Percentiles rank a stretch among this genome's conserved stretches.
phyloP scores from a whole-genome alignment of 148 eudicot genomes.

The Mesembryanthemum crystallinum region DNA sequence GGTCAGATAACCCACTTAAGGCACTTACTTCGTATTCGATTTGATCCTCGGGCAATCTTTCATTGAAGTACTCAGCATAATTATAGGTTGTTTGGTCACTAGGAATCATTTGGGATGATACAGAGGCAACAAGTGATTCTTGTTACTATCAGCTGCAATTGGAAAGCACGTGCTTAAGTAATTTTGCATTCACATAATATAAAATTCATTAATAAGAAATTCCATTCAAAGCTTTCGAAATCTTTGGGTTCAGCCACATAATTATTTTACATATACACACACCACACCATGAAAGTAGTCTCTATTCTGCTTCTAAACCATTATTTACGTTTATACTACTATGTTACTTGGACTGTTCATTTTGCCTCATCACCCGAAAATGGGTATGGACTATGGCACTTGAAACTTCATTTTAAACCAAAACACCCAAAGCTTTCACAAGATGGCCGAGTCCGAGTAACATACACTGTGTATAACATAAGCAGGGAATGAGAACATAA shows the following conservation, averaged over 20 bases:
- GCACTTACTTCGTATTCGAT: not conserved
- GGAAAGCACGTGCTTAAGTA: not conserved
- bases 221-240: not conserved
- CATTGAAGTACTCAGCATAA: not conserved
- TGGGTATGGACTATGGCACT: too few species aligned
- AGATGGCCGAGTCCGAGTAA: too few species aligned
- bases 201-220: not conserved
- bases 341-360: too few species aligned
- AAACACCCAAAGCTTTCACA: too few species aligned
- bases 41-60: not conserved
- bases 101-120: not conserved
- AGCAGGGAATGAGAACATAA: too few species aligned
- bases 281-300: not conserved
- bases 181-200: not conserved
- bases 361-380: too few species aligned
- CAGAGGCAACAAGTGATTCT: not conserved
- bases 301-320: too few species aligned
- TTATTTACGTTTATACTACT: too few species aligned
- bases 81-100: slow-evolving; percentile 1
- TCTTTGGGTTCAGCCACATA: not conserved
- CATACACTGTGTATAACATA: too few species aligned
- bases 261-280: not conserved
- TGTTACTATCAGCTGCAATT: not conserved
- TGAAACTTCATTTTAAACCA: too few species aligned
- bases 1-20: slow-evolving; percentile 7